Evolutionary conservation across 768 basidiomycete genomes (phyloP), one percentile per base, ranked within the genome.

Genomic region (Leucocoprinus leucothites): DNA sequence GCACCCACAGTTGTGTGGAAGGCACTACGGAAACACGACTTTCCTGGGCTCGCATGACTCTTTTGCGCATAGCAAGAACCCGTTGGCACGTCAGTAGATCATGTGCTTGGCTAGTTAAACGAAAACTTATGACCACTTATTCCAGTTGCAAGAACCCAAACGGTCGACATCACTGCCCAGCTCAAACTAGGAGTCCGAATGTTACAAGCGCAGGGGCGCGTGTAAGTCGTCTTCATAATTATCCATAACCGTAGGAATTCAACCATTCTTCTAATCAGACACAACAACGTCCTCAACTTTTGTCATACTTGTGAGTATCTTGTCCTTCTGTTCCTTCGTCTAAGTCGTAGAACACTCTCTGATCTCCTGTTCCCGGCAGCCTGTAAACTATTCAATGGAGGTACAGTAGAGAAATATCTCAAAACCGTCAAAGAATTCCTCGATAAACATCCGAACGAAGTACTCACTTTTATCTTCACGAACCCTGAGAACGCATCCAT

Each of bases 391-490:
- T 83, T 81, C 63, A 78, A 85, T 53, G 81, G 82, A 11, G 82
- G 83, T 8, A 64, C 69, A 16, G 75, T 78, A 1, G 66, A 67
- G 4, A 67, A 69, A 46, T 85, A 83, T 64, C 73, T 86, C 9
- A 65, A 62, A 26, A 72, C 63, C 19, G 81, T 86, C 62, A 80
- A 79, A 59, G 66, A 71, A 8, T 86, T 77, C 70, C 70, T 86
- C 25, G 74, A 77, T 51, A 67, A 76, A 14, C 82, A 87, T 60
- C 83, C 85, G 0, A 82, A 79, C 60, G 85, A 87, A 53, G 82
- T 86, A 57, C 58, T 87, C 44, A 84, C 85, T 1, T 64, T 87
- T 49, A 69, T 87, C 42, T 82, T 87, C 64, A 85, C 85, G 43
- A 87, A 87, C 67, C 81, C 80, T 13, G 84, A 86, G 49, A 73